Evolutionary conservation across 495 filamentous ascomycete genomes (phyloP), one percentile per base, ranked within the genome.

Genomic region (Penicillium soppii): DNA sequence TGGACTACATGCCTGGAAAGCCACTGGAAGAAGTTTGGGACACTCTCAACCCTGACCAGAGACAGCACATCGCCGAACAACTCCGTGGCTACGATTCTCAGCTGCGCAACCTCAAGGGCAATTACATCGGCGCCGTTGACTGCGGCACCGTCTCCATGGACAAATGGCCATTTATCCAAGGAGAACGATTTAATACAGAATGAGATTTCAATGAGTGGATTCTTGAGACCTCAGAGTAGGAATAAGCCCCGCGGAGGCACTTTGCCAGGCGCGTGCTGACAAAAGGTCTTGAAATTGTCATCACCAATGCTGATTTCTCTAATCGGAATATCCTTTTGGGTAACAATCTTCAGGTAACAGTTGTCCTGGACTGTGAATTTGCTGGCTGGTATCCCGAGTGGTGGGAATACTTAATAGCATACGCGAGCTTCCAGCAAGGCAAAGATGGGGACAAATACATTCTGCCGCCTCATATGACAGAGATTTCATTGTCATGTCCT

Each of bases 1-100:
- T 70, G 63, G 62, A 66, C 21, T 65, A 54, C 17, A 62, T 70
- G 47, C 52, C 64, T 38, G 62, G 67, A 21, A 56, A 55, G 27
- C 26, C 32, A 45, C 63, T 62, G 3, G 50, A 64, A 19, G 36
- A 61, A 32, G 58, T 51, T 1, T 60, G 63, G 61, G 32, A 49
- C 7, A 39, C 22, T 33, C 22, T 55, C 7, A 41, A 45, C 15
- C 15, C 37, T 3, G 9, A 12, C 5, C 57, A 61, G 37, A 63
- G 63, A 23, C 25, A 37, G 5, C 13, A 6, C 2, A 35, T 35
- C 32, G 32, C 32, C 22, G 5, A 23, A 5, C 49, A 61, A 50
- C 52, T 66, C 7, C 59, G 57, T 30, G 26, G n/a, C 6, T 32
- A 27, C 9, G 9, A 5, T 27, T 27, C 25, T 27, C 25, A 27